Evolutionary conservation across 495 filamentous ascomycete species (phyloP), one percentile per base, ranked within the genome.

Genomic region (Hypomontagnella monticulosa): DNA sequence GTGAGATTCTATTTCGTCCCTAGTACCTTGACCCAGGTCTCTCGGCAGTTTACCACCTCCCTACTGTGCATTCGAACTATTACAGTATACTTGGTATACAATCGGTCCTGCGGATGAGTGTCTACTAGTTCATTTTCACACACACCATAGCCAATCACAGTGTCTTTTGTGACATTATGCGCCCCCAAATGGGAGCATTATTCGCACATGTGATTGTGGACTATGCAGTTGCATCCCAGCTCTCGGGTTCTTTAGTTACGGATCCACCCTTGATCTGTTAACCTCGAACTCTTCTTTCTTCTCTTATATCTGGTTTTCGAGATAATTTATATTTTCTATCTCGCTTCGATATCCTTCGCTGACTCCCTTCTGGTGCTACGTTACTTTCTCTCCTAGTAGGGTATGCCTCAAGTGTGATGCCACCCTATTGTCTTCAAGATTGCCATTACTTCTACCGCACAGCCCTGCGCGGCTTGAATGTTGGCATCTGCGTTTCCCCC

Each of bases 371-470:
- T 46, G 12, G 27, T 32, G 43, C 42, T 23, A 23, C 40, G 19
- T 50, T 27, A 59, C 52, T 55, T 38, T n/a, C 23, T 47, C 42
- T 42, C 37, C 23, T 61, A 69, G 38, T 42, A 43, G 48, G 53
- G 55, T 57, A 20, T 34, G 59, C 32, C 51, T 73, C 73, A 54
- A 78, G 76, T 80, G 79, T 77, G 74, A 95, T 94, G 91, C 91
- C 91, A 79, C 78, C 84, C 62, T 95, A 93, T 75, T 96, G 80
- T 76, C 81, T 90, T 46, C 90, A 95, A 83, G 90, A 96, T 75
- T 96, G 91, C 73, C 92, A 95, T 74, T 95, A 94, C 76, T 96
- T 96, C 83, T 93, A 91, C 82, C 90, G 90, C 82, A 93, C 87
- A 71, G 89, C 91, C 67, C 78, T 95, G 76, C 90, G 89, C 81